phyloP scores from a whole-genome alignment of 371 early-diverging fungal genomes.

The Dichotomocladium elegans region DNA sequence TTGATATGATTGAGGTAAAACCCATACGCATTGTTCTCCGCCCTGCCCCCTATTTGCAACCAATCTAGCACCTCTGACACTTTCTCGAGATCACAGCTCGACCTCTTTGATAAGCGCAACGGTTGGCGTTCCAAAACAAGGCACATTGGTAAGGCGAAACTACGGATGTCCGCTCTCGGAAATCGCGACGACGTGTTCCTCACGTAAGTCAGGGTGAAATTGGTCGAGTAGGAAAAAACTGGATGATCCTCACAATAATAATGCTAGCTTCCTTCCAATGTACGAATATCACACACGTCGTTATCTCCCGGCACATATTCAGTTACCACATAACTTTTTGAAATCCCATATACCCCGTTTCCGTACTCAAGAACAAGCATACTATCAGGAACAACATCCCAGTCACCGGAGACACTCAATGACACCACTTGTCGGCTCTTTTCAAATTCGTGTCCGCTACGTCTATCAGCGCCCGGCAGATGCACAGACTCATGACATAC shows the following conservation, averaged over 20 bases:
- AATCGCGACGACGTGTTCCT: slow-evolving; percentile 39
- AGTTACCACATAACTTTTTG: slow-evolving; percentile 41
- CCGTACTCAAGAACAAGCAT: slow-evolving; percentile 15
- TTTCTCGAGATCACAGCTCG: slow-evolving; percentile 26
- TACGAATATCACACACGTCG: slow-evolving; percentile 45
- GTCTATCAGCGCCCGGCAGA: slow-evolving; percentile 31
- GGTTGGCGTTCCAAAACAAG: slow-evolving; percentile 31
- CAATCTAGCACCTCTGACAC: not conserved
- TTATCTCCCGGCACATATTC: slow-evolving; percentile 42
- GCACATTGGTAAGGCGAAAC: slow-evolving; percentile 43
- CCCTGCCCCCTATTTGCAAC: not conserved
- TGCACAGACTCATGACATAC: slow-evolving; percentile 7
- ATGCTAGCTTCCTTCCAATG: slow-evolving; percentile 42
- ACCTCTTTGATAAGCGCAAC: slow-evolving; percentile 38
- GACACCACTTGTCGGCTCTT: slow-evolving; percentile 42
- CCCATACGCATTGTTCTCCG: not conserved
- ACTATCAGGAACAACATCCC: slow-evolving; percentile 24
- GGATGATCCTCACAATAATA: not conserved
- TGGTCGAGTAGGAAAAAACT: not conserved
- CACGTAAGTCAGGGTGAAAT: too few relatives aligned
- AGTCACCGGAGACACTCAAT: slow-evolving; percentile 42
- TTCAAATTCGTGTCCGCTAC: slow-evolving; percentile 45
- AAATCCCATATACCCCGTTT: slow-evolving; percentile 42
- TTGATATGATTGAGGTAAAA: slow-evolving; percentile 59
- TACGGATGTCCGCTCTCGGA: slow-evolving; percentile 32